Percentiles rank a stretch among this genome's conserved stretches.
Evolutionary conservation across 495 filamentous ascomycete species (phyloP).

Genomic region (Neurospora sp.): DNA sequence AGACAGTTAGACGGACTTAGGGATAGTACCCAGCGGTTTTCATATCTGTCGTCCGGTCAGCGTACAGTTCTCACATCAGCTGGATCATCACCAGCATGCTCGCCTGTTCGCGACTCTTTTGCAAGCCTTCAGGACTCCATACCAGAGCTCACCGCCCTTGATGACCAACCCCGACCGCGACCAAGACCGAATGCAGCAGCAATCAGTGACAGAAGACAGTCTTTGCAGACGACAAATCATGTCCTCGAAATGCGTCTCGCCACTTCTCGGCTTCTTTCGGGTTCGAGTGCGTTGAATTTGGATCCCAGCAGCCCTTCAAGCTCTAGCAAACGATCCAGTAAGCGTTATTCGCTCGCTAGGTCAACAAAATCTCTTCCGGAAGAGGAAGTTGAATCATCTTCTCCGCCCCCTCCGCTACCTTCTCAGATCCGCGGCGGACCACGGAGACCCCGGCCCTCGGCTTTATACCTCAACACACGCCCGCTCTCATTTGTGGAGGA

Average conservation of each 20-base stretch:
- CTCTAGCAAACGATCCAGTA: conserved; percentile 20
- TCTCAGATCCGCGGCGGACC: conserved; percentile 9
- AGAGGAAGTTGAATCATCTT: conserved; percentile 1
- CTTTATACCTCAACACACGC: conserved; percentile 29
- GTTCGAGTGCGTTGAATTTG: background rate
- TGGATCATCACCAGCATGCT: conserved; percentile 42
- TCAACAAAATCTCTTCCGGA: conserved; percentile 8
- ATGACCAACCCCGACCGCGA: conserved; percentile 25
- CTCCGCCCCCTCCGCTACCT: background rate
- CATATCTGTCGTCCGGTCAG: conserved; percentile 51
- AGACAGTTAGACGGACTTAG: conserved; percentile 39
- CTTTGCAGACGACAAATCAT: conserved; percentile 39
- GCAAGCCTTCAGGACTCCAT: conserved; percentile 25
- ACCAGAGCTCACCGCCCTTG: conserved; percentile 12
- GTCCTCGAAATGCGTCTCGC: conserved; percentile 27
- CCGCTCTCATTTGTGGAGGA: conserved; percentile 41
- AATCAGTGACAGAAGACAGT: conserved; percentile 43
- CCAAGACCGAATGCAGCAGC: conserved; percentile 41
- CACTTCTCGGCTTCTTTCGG: conserved; percentile 16
- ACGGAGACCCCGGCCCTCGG: conserved; percentile 32
- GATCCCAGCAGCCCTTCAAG: background rate
- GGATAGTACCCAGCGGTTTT: conserved; percentile 47
- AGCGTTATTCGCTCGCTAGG: conserved; percentile 30
- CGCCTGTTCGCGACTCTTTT: conserved; percentile 38
- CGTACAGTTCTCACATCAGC: conserved; percentile 45